These are phyloP conservation scores for Porpolomopsis calyptriformis DNA, from an alignment of 768 basidiomycete species.

Conservation along the genomic window DNA sequence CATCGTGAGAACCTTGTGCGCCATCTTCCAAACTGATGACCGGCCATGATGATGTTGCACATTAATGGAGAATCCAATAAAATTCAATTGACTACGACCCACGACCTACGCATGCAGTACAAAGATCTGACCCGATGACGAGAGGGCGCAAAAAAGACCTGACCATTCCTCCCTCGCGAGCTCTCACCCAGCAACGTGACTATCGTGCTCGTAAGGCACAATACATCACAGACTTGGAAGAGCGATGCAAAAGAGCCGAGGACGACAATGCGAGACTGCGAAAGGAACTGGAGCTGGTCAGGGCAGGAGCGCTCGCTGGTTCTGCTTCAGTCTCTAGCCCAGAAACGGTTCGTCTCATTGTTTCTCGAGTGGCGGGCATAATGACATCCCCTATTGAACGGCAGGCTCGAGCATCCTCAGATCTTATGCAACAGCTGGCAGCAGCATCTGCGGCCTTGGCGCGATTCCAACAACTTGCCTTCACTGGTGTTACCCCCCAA, in stretches of 20 bases:
- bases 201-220: constrained; percentile 52
- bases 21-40: no score
- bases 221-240: constrained; percentile 47
- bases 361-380: background rate
- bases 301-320: constrained; percentile 25
- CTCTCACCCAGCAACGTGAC: constrained; percentile 52
- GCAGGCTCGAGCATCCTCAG: constrained; percentile 43
- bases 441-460: constrained; percentile 38
- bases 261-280: constrained; percentile 43
- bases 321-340: constrained; percentile 19
- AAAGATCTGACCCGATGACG: constrained; percentile 31
- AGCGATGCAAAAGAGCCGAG: constrained; percentile 41
- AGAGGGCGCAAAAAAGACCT: constrained; percentile 58
- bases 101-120: background rate
- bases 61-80: no score
- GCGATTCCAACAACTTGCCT: constrained; percentile 41
- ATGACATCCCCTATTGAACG: constrained; percentile 8
- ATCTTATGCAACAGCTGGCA: constrained; percentile 39
- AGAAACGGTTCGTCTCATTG: constrained; percentile 22
- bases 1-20: no score
- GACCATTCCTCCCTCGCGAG: constrained; percentile 47
- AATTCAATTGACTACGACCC: no score
- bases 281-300: constrained; percentile 35
- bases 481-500: constrained; percentile 18
- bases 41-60: no score